phyloP scores from a whole-genome alignment of 371 early-diverging fungal genomes.

The Chytridium lagenaria region DNA sequence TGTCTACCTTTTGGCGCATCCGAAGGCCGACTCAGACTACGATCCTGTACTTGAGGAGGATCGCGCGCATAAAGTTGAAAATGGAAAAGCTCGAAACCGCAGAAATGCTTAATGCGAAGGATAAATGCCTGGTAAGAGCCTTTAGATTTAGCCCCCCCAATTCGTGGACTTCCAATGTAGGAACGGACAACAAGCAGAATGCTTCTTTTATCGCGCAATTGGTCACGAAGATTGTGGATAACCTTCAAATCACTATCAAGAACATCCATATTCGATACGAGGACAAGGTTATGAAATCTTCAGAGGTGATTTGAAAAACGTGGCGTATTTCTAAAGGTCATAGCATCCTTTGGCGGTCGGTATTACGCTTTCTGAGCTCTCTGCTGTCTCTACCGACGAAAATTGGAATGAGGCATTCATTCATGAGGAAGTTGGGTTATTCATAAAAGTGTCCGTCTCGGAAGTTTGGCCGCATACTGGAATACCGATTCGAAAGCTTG shows the following conservation, averaged over 20 bases:
- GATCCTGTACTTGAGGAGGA: constrained; percentile 84
- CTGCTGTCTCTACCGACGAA: constrained; percentile 90
- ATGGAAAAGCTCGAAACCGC: constrained; percentile 82
- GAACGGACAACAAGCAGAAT: constrained; percentile 40
- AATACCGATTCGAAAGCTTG: constrained; percentile 80
- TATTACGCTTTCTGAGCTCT: constrained; percentile 87
- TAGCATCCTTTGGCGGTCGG: constrained; percentile 87
- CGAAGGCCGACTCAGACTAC: constrained; percentile 77
- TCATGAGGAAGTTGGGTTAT: constrained; percentile 78
- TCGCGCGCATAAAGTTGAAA: constrained; percentile 79
- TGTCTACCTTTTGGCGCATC: constrained; percentile 86
- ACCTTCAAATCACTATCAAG: constrained; percentile 91
- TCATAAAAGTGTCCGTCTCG: constrained; percentile 85
- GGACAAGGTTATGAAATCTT: constrained; percentile 67
- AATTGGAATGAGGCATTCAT: constrained; percentile 87
- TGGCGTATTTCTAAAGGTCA: neutral
- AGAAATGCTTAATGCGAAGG: constrained; percentile 64
- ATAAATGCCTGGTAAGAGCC: constrained; percentile 46
- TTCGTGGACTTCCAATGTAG: constrained; percentile 23
- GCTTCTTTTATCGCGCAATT: constrained; percentile 66
- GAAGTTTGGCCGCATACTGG: constrained; percentile 88
- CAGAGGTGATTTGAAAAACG: neutral
- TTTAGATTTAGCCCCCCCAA: constrained; percentile 28
- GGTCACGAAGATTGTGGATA: constrained; percentile 90
- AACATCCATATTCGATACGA: constrained; percentile 97